Percentiles rank a stretch among this genome's conserved stretches.
Conservation (phyloP, 805 yeast genomes). For the Kodamaea leandrae region DNA sequence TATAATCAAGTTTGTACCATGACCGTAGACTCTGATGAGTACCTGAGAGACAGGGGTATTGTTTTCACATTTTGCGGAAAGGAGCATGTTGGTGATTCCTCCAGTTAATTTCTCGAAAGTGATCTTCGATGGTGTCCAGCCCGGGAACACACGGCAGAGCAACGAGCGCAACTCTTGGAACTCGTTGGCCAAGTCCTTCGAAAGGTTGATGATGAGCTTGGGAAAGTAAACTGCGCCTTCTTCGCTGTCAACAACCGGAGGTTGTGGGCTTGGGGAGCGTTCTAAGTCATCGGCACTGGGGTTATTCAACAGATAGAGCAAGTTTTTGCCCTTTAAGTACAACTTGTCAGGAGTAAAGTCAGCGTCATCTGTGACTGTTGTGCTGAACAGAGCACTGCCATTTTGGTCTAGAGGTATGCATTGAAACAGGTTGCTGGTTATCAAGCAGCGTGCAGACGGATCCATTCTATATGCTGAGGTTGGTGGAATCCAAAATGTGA, state of each 20-base stretch:
- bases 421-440: conserved; percentile 24
- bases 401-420: conserved; percentile 24
- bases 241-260: not conserved
- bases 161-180: conserved; percentile 38
- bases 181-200: conserved; percentile 32
- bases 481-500: too few relatives aligned
- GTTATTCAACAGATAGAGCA: conserved; percentile 26
- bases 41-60: conserved; percentile 22
- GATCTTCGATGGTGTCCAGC: conserved; percentile 35
- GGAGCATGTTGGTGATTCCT: conserved; percentile 62
- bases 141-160: conserved; percentile 44
- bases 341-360: conserved; percentile 17
- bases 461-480: conserved; percentile 2
- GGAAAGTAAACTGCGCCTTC: conserved; percentile 46
- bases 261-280: conserved; percentile 5
- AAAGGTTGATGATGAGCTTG: conserved; percentile 37
- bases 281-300: conserved; percentile 22
- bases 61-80: conserved; percentile 41
- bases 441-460: conserved; percentile 24
- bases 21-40: conserved; percentile 69
- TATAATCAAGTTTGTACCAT: conserved; percentile 67
- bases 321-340: conserved; percentile 19
- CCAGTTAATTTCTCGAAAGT: conserved; percentile 50
- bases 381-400: conserved; percentile 6
- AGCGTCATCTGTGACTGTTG: conserved; percentile 12